These are phyloP conservation scores for Dichotomocladium elegans DNA, from an alignment of 371 early-diverging fungal genomes.

Conservation along the genomic window DNA sequence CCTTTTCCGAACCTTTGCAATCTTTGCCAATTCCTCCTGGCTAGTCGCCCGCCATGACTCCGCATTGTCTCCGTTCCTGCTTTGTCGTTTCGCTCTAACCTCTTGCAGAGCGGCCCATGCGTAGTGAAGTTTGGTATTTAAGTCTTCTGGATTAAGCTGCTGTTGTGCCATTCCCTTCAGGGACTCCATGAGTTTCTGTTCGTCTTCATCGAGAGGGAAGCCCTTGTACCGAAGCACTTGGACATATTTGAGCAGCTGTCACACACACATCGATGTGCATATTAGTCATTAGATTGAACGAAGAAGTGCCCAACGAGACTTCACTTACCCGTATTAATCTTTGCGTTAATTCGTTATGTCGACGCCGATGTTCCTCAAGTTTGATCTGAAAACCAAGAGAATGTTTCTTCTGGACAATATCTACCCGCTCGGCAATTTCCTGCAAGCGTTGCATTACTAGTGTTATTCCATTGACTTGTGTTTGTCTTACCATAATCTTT, in stretches of 20 bases:
- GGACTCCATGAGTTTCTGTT: slow-evolving; percentile 11
- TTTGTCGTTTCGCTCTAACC: slow-evolving; percentile 1
- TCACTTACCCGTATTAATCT: slow-evolving; percentile 15
- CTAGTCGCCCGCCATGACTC: slow-evolving; percentile 14
- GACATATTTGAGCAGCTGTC: slow-evolving; percentile 14
- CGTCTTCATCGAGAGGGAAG: slow-evolving; percentile 11
- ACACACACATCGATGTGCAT: not conserved
- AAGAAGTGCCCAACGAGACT: not conserved
- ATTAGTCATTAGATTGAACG: not conserved
- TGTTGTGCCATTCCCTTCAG: slow-evolving; percentile 5
- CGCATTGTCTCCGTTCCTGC: not conserved
- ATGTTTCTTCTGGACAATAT: slow-evolving; percentile 25
- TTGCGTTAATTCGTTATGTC: slow-evolving; percentile 10
- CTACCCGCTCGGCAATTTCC: slow-evolving; percentile 32
- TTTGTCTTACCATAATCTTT: slow-evolving; percentile 18
- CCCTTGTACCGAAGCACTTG: slow-evolving; percentile 27
- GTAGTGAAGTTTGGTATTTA: slow-evolving; percentile 10
- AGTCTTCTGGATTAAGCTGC: slow-evolving; percentile 8
- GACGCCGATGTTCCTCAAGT: slow-evolving; percentile 40
- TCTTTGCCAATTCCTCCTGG: slow-evolving; percentile 6
- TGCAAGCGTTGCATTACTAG: not conserved
- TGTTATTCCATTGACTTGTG: not conserved
- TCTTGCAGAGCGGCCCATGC: slow-evolving; percentile 7
- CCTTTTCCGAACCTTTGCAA: slow-evolving; percentile 13
- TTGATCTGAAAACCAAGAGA: slow-evolving; percentile 23